Percentiles rank a stretch among this genome's conserved stretches.
Evolutionary conservation across 2,329 filamentous ascomycete genomes (phyloP).

Genomic region (Venturia effusa): DNA sequence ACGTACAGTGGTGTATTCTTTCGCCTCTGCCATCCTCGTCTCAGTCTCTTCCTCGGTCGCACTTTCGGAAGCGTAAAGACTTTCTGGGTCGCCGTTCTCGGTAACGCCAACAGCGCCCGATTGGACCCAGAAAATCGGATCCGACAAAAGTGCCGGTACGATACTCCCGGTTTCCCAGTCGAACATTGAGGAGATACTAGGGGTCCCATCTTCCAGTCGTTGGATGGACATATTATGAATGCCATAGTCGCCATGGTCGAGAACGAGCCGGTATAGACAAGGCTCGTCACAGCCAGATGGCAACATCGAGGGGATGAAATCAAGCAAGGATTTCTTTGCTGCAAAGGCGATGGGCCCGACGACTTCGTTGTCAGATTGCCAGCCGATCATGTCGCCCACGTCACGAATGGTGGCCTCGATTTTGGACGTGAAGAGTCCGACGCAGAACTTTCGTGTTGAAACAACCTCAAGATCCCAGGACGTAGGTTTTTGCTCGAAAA

Average conservation of each 20-base stretch:
- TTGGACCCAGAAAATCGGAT: neutral
- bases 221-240: neutral
- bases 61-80: neutral
- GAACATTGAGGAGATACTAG: neutral
- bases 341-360: neutral
- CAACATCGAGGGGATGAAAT: neutral
- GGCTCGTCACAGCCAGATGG: neutral
- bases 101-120: neutral
- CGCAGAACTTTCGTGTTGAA: neutral
- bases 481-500: neutral
- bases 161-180: neutral
- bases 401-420: neutral
- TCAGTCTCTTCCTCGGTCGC: neutral
- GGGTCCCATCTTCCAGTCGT: neutral
- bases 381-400: neutral
- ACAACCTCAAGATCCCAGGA: neutral
- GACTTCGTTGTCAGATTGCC: neutral
- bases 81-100: neutral
- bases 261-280: neutral
- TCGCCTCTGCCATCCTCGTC: neutral
- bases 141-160: neutral
- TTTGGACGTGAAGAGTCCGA: neutral
- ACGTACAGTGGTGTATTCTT: neutral
- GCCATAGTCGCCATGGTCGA: neutral
- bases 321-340: neutral